Base-by-base conservation (phyloP, 2,329 filamentous ascomycete species). In the Sporothrix globosa region DNA sequence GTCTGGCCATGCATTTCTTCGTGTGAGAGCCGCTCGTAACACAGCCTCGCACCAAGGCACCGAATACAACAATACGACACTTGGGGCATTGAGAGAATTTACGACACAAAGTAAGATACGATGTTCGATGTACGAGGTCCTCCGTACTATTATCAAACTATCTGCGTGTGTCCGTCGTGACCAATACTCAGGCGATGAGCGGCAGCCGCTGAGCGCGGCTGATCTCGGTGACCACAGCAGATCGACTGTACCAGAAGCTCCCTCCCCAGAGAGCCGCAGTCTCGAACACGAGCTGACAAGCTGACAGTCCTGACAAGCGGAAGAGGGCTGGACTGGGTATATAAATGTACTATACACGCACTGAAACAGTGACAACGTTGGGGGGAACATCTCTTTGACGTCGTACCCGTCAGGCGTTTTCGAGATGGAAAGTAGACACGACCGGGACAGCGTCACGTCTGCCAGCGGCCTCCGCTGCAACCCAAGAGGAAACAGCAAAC, bases 211-310 rank as follows among this genome's bases (percentile, higher is more conserved):
- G n/a, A 61, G 58, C 39, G 21, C 11, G 58, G 39, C 58, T 44
- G 58, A 63, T 46, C 58, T 46, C n/a, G 58, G 41, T 24, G 58
- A 46, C 44, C 58, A 46, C 58, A 46, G 58, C 21, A 39, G 58
- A 63, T 46, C 39, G 39, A 27, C 34, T 21, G 39, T 63, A 63
- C 17, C 39, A 17, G 14, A 19, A 39, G 1, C 34, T 24, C 52
- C 21, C 21, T 54, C 52, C 50, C 21, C n/a, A 27, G 50, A 53
- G 21, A 21, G 21, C 21, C 50, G 30, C 56, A 58, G 54, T 17
- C 19, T 41, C 14, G 9, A 39, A 27, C 21, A 63, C 58, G 21
- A 63, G 58, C 39, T 63, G 58, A 63, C 39, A 13, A 21, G 56
- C 30, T 39, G 34, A 60, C 34, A 7, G 34, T 10, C 39, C 19